Evolutionary conservation across 371 early-diverging fungal genomes (phyloP).

Genomic region (Haplosporangium sp.): DNA sequence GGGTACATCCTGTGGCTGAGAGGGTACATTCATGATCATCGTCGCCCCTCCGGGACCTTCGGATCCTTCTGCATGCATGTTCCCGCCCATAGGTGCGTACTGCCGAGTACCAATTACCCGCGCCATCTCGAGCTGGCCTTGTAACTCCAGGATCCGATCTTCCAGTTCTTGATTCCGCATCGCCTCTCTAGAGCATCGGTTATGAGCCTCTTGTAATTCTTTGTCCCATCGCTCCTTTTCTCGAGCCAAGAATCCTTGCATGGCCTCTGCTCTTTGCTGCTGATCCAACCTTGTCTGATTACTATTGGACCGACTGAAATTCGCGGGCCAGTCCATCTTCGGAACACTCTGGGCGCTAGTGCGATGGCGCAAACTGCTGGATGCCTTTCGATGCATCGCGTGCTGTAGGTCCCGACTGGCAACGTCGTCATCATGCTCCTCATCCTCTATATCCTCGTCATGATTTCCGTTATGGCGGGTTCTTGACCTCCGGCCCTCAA

Average conservation of each 20-base stretch:
- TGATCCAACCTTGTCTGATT: constrained; percentile 36
- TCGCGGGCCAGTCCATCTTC: constrained; percentile 18
- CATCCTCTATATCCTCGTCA: not conserved
- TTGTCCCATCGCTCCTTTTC: constrained; percentile 54
- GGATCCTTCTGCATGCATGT: not conserved
- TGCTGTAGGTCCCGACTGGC: not conserved
- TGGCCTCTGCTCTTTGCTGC: constrained; percentile 22
- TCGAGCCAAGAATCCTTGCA: constrained; percentile 41
- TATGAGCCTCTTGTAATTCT: constrained; percentile 45
- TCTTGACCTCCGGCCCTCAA: not conserved
- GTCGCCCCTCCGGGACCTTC: constrained; percentile 3
- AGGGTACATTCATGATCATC: constrained; percentile 2
- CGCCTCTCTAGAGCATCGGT: constrained; percentile 38
- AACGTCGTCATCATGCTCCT: not conserved
- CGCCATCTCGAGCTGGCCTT: constrained; percentile 42
- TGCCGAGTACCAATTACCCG: constrained; percentile 29
- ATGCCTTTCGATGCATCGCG: constrained; percentile 11
- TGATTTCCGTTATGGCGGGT: not conserved
- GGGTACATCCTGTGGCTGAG: constrained; percentile 28
- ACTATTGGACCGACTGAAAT: constrained; percentile 26
- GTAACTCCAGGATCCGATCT: constrained; percentile 45
- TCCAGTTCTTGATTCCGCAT: constrained; percentile 43
- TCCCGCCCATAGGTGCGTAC: not conserved
- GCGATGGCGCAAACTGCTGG: constrained; percentile 6
- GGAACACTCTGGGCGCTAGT: not conserved